Evolutionary conservation across 2,329 filamentous ascomycete genomes (phyloP).

Genomic region (Diaporthe sp.): DNA sequence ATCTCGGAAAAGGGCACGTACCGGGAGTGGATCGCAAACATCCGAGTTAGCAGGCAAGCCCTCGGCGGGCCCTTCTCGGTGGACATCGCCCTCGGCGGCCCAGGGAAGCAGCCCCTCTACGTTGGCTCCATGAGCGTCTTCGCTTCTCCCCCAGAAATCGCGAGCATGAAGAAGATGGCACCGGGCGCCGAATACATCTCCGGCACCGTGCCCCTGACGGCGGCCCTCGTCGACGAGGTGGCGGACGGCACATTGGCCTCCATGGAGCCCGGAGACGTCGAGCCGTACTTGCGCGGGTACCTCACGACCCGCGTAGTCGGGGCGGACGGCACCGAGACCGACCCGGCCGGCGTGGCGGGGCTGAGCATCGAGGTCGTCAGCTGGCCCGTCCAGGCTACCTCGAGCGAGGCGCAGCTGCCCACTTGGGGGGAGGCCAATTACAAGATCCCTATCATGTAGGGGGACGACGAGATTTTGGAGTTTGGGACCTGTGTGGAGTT

Average conservation of each 20-base stretch:
- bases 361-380: constrained; percentile 56
- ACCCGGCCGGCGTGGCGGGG: constrained; percentile 49
- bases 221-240: constrained; percentile 61
- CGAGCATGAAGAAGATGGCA: constrained; percentile 49
- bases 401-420: constrained; percentile 52
- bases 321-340: constrained; percentile 48
- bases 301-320: constrained; percentile 54
- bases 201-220: constrained; percentile 67
- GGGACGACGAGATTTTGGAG: not conserved
- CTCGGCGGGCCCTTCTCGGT: constrained; percentile 74
- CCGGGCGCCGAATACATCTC: constrained; percentile 56
- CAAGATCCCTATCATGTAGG: constrained; percentile 32
- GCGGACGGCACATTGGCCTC: constrained; percentile 52
- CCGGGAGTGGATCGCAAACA: constrained; percentile 78
- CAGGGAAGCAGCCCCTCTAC: constrained; percentile 53
- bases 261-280: constrained; percentile 54
- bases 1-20: constrained; percentile 60
- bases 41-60: constrained; percentile 72
- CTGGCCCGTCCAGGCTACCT: constrained; percentile 53
- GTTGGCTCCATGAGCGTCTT: constrained; percentile 75
- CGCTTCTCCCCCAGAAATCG: constrained; percentile 49
- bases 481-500: too few relatives aligned
- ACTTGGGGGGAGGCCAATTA: constrained; percentile 51
- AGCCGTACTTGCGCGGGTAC: constrained; percentile 57
- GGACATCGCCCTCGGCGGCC: constrained; percentile 75